Conservation (phyloP, 2,329 filamentous ascomycete genomes). For the Fusarium sp. region DNA sequence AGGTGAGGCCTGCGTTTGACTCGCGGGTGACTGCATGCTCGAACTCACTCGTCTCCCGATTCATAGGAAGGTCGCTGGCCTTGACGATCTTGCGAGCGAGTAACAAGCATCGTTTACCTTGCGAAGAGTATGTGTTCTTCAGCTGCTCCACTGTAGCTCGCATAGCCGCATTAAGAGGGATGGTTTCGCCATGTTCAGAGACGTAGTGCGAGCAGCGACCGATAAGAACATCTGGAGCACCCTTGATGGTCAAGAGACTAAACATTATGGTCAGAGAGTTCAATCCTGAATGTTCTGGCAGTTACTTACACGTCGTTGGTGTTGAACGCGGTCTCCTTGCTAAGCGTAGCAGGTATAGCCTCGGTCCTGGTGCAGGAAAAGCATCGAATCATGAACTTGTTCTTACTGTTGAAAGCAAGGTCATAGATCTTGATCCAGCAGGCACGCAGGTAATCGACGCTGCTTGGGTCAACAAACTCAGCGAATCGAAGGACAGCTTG, state of each 20-base stretch:
- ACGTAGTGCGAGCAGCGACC: constrained; percentile 48
- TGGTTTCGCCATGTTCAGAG: not conserved
- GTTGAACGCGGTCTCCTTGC: not conserved
- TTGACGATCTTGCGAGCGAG: not conserved
- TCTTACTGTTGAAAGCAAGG: constrained; percentile 82
- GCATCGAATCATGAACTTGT: constrained; percentile 76
- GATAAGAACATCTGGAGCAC: constrained; percentile 78
- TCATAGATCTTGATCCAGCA: constrained; percentile 74
- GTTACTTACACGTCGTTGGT: constrained; percentile 1
- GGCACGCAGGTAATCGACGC: constrained; percentile 65
- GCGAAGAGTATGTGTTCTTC: not conserved
- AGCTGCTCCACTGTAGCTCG: not conserved
- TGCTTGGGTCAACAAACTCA: constrained; percentile 59
- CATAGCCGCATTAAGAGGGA: not conserved
- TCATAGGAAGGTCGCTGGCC: constrained; percentile 36
- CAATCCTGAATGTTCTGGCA: accelerated
- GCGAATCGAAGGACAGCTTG: constrained; percentile 78
- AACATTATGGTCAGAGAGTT: not conserved
- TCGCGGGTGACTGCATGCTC: constrained; percentile 51
- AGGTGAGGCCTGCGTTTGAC: constrained; percentile 60
- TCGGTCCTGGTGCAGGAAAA: constrained; percentile 25
- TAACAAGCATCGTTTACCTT: constrained; percentile 3
- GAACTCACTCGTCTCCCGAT: constrained; percentile 70
- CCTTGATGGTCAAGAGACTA: constrained; percentile 77
- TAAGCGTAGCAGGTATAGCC: constrained; percentile 57